Conservation (phyloP, 371 early-diverging fungal genomes). For the Mortierella sp. region DNA sequence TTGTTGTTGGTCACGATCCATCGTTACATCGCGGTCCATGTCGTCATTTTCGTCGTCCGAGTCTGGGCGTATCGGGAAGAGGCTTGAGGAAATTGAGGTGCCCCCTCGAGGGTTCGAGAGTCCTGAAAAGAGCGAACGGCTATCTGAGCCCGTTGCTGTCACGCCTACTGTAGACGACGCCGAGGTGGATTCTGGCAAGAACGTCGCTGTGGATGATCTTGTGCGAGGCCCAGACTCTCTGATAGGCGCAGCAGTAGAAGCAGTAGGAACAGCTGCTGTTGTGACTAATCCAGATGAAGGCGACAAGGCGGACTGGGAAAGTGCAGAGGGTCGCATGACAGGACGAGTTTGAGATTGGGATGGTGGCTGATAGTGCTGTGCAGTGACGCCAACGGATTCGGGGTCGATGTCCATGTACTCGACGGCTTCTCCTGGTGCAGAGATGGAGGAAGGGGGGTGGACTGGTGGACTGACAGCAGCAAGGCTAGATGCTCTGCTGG, state of each 20-base stretch:
- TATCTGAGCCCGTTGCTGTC: slow-evolving; percentile 16
- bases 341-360: slow-evolving; percentile 2
- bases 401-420: slow-evolving; percentile 51
- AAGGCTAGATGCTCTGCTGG: slow-evolving; percentile 52
- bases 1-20: slow-evolving; percentile 12
- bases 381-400: slow-evolving; percentile 22
- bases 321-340: background rate
- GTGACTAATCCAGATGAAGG: background rate
- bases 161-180: slow-evolving; percentile 7
- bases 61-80: slow-evolving; percentile 51
- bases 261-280: background rate
- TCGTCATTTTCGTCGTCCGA: slow-evolving; percentile 46
- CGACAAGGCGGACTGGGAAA: background rate
- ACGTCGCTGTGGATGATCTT: background rate
- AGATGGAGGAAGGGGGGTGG: background rate
- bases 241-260: slow-evolving; percentile 1
- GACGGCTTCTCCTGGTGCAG: background rate
- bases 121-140: slow-evolving; percentile 15
- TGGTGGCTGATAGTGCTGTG: slow-evolving; percentile 22
- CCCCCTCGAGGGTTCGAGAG: slow-evolving; percentile 45
- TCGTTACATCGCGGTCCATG: slow-evolving; percentile 21
- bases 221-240: slow-evolving; percentile 11
- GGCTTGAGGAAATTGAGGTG: slow-evolving; percentile 53
- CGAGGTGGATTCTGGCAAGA: slow-evolving; percentile 14
- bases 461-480: slow-evolving; percentile 21